These are phyloP conservation scores for Cyclanthera cordifolia DNA, from an alignment of 306 rosid species.

Conservation along the genomic window DNA sequence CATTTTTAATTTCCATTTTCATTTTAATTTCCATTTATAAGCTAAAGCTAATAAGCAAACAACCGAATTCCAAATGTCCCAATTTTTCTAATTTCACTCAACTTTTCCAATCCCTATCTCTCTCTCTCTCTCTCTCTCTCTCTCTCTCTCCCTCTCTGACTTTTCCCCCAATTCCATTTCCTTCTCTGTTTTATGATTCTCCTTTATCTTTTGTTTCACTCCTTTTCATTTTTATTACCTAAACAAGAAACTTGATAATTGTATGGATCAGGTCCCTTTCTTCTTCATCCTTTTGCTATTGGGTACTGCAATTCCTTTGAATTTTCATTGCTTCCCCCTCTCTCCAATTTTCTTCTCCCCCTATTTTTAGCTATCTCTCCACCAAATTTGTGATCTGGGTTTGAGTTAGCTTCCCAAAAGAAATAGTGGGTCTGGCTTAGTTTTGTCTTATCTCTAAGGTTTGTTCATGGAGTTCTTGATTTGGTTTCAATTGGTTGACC, in stretches of 20 bases:
- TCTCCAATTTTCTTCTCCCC: too few species aligned
- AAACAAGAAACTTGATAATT: not conserved
- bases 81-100: not conserved
- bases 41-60: not conserved
- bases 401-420: not conserved
- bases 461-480: not conserved
- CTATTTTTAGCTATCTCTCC: not conserved
- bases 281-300: not conserved
- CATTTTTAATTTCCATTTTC: too few species aligned
- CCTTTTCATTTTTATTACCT: not conserved
- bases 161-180: not conserved
- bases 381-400: not conserved
- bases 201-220: not conserved
- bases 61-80: not conserved
- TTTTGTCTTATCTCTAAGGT: not conserved
- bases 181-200: not conserved
- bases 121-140: not conserved
- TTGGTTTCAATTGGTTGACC: not conserved
- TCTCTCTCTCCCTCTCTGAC: not conserved
- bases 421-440: not conserved
- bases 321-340: not conserved
- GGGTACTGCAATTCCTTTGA: not conserved
- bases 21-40: not conserved
- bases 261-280: not conserved
- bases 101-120: not conserved